phyloP scores from a whole-genome alignment of 768 basidiomycete species.

The Psilocybe cyanescens region DNA sequence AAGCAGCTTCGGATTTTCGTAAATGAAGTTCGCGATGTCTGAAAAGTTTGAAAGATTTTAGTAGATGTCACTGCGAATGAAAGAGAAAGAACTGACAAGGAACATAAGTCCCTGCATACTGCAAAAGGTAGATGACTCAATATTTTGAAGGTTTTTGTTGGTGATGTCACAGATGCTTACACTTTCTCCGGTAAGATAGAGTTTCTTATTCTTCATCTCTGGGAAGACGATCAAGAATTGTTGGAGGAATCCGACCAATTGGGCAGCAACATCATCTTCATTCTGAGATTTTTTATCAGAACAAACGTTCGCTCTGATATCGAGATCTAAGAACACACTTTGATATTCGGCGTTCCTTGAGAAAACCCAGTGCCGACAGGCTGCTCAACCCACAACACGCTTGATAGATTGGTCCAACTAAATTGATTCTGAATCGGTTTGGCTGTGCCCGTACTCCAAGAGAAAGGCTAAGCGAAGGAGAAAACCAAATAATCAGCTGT shows the following conservation, averaged over 20 bases:
- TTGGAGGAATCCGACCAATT: conserved; percentile 64
- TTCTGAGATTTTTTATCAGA: conserved; percentile 31
- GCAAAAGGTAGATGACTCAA: neutral
- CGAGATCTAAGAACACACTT: conserved; percentile 37
- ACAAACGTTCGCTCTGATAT: neutral
- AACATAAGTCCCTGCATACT: conserved; percentile 73
- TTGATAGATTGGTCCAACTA: conserved; percentile 83
- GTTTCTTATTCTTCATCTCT: conserved; percentile 73
- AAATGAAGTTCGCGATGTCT: conserved; percentile 82
- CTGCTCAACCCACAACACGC: conserved; percentile 76
- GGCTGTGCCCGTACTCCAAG: conserved; percentile 67
- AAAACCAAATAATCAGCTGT: neutral
- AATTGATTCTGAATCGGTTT: conserved; percentile 64
- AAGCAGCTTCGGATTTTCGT: conserved; percentile 53
- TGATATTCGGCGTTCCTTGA: conserved; percentile 66
- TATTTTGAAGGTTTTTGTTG: neutral
- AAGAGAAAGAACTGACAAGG: conserved; percentile 46
- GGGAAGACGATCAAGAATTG: conserved; percentile 79
- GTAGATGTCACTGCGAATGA: neutral
- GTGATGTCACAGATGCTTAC: conserved; percentile 41
- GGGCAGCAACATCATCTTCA: conserved; percentile 50
- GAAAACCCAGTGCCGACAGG: conserved; percentile 83
- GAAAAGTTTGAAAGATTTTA: neutral
- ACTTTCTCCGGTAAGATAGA: conserved; percentile 76
- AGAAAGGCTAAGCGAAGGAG: conserved; percentile 56